Percentiles rank a stretch among this genome's conserved stretches.
phyloP scores from a whole-genome alignment of 371 early-diverging fungal genomes.

The Umbelopsis sp. region DNA sequence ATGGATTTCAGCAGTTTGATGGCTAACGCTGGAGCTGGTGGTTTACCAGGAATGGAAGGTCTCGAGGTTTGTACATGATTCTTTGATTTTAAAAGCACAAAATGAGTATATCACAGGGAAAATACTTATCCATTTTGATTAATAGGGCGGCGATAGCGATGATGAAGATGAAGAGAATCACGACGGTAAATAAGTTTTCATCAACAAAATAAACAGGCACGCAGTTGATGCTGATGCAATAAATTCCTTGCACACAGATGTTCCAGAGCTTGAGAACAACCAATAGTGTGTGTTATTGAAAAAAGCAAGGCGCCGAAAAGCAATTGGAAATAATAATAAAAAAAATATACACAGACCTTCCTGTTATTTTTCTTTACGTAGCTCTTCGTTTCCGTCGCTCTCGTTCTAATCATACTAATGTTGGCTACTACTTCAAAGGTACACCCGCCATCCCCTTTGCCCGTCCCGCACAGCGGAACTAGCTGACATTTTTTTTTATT shows the following conservation, averaged over 20 bases:
- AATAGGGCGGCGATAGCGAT: constrained; percentile 43
- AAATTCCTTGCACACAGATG: not conserved
- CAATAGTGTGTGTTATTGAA: not conserved
- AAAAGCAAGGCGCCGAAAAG: constrained; percentile 11
- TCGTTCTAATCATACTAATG: not conserved
- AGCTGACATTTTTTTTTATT: constrained; percentile 6
- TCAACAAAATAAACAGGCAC: not conserved
- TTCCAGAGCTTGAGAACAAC: not conserved
- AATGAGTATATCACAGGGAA: too few species aligned
- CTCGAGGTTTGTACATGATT: constrained; percentile 32
- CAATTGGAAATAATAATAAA: constrained; percentile 8
- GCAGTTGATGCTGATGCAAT: not conserved
- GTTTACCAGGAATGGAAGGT: constrained; percentile 54
- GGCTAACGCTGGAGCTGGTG: constrained; percentile 45
- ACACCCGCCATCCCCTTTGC: not conserved
- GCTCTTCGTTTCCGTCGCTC: too few species aligned
- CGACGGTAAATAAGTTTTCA: constrained; percentile 31
- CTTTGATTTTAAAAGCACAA: too few species aligned
- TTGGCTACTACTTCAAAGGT: constrained; percentile 15
- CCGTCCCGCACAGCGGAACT: not conserved
- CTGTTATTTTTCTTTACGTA: not conserved
- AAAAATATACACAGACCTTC: not conserved
- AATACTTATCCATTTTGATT: constrained; percentile 13
- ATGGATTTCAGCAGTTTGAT: constrained; percentile 48
- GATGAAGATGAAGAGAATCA: constrained; percentile 35